Percentiles rank a stretch among this genome's conserved stretches.
These are phyloP conservation scores for Ustilago loliicola DNA, from an alignment of 1,284 basidiomycete species.

Conservation along the genomic window DNA sequence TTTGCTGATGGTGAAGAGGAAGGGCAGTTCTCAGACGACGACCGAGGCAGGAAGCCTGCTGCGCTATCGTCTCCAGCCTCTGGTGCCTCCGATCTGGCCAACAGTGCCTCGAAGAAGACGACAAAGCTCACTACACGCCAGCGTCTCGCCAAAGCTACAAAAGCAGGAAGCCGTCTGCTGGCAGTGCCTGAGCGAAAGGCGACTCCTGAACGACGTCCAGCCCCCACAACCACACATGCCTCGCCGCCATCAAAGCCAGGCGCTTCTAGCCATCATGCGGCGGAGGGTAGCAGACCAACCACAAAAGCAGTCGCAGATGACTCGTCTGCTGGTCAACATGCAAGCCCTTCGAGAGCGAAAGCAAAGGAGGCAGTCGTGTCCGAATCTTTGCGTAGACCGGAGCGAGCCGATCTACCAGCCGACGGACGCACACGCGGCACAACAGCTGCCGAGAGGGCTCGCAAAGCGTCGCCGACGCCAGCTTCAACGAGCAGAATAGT, in stretches of 20 bases:
- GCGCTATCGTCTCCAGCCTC: constrained; percentile 20
- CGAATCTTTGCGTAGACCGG: not conserved
- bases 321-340: not conserved
- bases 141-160: constrained; percentile 51
- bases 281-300: not conserved
- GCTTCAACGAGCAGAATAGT: not conserved
- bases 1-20: not conserved
- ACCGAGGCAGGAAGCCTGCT: not conserved
- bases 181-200: constrained; percentile 29
- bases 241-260: constrained; percentile 16
- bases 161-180: constrained; percentile 42
- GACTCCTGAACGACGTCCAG: constrained; percentile 20
- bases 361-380: not conserved
- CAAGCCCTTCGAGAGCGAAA: constrained; percentile 8
- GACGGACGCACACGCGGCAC: not conserved
- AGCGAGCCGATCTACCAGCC: not conserved
- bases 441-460: not conserved
- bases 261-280: not conserved
- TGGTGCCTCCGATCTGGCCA: constrained; percentile 16
- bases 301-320: not conserved
- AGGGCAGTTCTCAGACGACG: constrained; percentile 8
- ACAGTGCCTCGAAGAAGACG: constrained; percentile 21
- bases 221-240: not conserved
- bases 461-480: not conserved
- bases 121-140: constrained; percentile 49